Base-by-base conservation (phyloP, 331 rosid species). In the Pyrus hybrid region DNA sequence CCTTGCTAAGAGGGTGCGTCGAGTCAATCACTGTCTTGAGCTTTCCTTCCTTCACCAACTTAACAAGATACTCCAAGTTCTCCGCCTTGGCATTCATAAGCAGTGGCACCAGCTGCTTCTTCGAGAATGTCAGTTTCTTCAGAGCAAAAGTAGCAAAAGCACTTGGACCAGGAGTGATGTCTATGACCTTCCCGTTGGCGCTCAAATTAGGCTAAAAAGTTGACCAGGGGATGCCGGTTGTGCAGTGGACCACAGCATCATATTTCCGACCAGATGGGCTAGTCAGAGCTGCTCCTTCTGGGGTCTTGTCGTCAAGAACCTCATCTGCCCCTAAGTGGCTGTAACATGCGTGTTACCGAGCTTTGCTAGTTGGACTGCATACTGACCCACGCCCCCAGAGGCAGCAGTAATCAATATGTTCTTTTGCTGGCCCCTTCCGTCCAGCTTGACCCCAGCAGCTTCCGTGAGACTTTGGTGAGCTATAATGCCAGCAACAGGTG, bases 371-470 rank as follows among this genome's bases (percentile, higher is more conserved):
- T 87, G 91, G 70, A 87, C 86, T 0, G 87, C 91, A 2, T 82
- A 87, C 9, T 83, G 91, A 30, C 89, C 91, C 5, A 87, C 89
- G 18, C 91, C 91, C 1, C 91, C 91, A 3, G 87, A 85, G 64
- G 91, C 91, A 0, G 87, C 91, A 9, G 89, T 87, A 29, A 87
- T 32, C 26, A 87, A 73, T 65, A 87, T 61, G 87, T 87, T 87
- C 6, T 22, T 45, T 49, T 78, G 75, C 20, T 20, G 49, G 3
- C 85, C 85, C 17, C 61, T 51, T 66, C 84, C 80, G 20, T 85
- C 81, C 17, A 85, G 84, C 23, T 81, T 80, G 72, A 84, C 28
- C 37, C 80, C 79, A 2, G 79, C 82, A 2, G 78, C 16, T 62
- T 80, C 57, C 13, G 82, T 68, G 77, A 87, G 85, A 4, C 82